phyloP scores from a whole-genome alignment of 2,329 filamentous ascomycete species.

The Pestalotiopsis sp. region DNA sequence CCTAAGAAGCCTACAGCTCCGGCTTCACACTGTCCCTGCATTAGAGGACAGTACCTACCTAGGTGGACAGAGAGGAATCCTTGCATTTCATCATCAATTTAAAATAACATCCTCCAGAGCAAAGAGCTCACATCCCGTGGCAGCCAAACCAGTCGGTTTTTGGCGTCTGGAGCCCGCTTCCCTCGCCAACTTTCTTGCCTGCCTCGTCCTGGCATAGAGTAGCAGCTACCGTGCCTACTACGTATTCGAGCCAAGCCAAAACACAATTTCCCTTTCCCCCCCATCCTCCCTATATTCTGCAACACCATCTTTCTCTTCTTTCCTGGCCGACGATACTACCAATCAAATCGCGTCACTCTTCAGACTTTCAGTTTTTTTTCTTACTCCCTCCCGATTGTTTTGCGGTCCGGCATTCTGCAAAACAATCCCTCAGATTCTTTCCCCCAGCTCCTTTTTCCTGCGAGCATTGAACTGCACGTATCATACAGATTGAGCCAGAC shows the following conservation, averaged over 20 bases:
- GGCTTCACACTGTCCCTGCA: not conserved
- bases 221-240: not conserved
- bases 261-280: not conserved
- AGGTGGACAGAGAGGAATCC: not conserved
- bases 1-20: not conserved
- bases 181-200: not conserved
- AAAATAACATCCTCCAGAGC: not conserved
- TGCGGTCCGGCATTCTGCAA: not conserved
- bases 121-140: not conserved
- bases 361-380: not conserved
- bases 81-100: not conserved
- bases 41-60: not conserved
- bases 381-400: not conserved
- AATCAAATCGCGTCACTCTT: not conserved
- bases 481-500: slow-evolving; percentile 5
- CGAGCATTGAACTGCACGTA: not conserved
- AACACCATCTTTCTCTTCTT: not conserved
- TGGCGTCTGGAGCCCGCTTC: not conserved
- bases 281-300: not conserved
- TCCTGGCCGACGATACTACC: not conserved
- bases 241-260: not conserved
- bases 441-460: not conserved
- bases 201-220: not conserved
- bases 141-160: not conserved
- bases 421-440: not conserved